Evolutionary conservation across 768 basidiomycete genomes (phyloP).

Genomic region (Boletus subparvulus): DNA sequence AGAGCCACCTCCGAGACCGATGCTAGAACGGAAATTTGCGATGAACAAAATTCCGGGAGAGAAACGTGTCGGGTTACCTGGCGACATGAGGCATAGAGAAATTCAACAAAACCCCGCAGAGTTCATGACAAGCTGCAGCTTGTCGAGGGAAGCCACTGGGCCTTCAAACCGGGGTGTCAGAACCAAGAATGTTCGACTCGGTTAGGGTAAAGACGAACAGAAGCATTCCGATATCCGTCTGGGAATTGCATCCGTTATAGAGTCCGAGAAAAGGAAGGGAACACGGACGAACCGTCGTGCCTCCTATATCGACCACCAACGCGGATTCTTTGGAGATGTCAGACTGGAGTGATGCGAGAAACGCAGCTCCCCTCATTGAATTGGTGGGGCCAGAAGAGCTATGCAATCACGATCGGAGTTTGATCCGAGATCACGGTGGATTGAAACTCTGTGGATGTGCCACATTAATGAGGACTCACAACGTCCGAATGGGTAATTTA

Average conservation of each 20-base stretch:
- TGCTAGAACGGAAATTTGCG: constrained; percentile 31
- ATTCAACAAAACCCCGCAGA: constrained; percentile 60
- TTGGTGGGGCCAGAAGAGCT: constrained; percentile 60
- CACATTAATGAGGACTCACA: constrained; percentile 28
- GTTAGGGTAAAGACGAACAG: constrained; percentile 30
- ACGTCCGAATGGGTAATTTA: constrained; percentile 61
- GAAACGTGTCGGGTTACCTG: constrained; percentile 24
- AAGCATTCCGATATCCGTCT: constrained; percentile 62
- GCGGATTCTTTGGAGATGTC: constrained; percentile 36
- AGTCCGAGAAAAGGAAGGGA: constrained; percentile 5
- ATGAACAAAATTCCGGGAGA: not conserved
- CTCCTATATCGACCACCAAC: constrained; percentile 63
- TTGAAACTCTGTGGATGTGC: constrained; percentile 12
- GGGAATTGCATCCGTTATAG: constrained; percentile 12
- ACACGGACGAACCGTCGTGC: constrained; percentile 47
- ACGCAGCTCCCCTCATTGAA: constrained; percentile 68
- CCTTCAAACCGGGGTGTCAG: constrained; percentile 20
- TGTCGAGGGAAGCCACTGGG: constrained; percentile 62
- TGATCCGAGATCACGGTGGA: constrained; percentile 1
- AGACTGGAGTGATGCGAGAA: constrained; percentile 47
- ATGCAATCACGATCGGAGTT: constrained; percentile 7
- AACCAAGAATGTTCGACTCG: not conserved
- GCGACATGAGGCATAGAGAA: constrained; percentile 59
- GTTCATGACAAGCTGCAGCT: constrained; percentile 59
- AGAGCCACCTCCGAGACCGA: constrained; percentile 67